Base-by-base conservation (phyloP, 345 rosid genomes). In the Kernera saxatilis region DNA sequence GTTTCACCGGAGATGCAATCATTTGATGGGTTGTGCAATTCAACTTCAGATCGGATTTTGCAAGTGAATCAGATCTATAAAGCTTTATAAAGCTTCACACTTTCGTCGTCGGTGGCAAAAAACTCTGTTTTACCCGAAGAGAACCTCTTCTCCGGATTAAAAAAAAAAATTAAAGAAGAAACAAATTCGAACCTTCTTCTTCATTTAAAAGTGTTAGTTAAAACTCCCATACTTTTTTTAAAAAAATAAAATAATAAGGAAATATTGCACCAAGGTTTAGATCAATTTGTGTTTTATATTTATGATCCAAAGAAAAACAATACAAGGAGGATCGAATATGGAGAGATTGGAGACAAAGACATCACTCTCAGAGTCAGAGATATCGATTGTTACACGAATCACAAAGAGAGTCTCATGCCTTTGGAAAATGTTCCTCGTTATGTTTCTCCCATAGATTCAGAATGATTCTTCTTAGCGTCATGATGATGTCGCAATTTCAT, bases 1-100 rank as follows among this genome's bases (percentile, higher is more conserved):
- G 93, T 67, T 87, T 88, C 74, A 88, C 92, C 27, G 89, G 64
- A 19, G 80, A 77, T 30, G 56, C 72, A 70, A 80, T 72, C 90
- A 87, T 86, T 78, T 83, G 70, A 40, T 80, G 53, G 14, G 2
- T 35, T 33, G 2, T 48, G 2, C 10, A 37, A 29, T 57, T n/a
- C 14, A 56, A 66, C 15, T 74, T 45, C 78, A 57, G 37, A 66
- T 66, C 54, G 15, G 53, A 48, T 15, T 9, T 56, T 26, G 37
- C 7, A 33, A 35, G 43, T 49, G 54, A 39, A 13, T 46, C 35
- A 69, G 74, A 75, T 69, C 74, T 68, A 40, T 36, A 5, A 8
- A n/a, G n/a, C n/a, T n/a, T n/a, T n/a, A n/a, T n/a, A 57, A 73
- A 58, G 45, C 36, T 57, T 22, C 30, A 55, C 72, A 37, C 53